Base-by-base conservation (phyloP, 1,284 basidiomycete genomes). In the Moniliella sp. region DNA sequence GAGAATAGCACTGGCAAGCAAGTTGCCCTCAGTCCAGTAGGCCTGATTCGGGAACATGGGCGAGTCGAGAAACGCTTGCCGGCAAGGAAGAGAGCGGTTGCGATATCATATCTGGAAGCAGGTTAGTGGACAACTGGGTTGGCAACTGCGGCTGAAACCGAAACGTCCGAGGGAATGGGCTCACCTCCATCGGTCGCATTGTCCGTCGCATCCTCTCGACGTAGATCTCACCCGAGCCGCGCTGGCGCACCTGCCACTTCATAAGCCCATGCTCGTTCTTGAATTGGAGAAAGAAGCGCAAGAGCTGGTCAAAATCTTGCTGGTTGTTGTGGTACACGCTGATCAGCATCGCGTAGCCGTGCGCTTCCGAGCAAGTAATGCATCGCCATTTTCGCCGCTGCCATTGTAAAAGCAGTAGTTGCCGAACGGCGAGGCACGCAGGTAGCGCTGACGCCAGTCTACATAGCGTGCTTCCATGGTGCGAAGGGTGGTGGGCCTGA, bases 291-390 rank as follows among this genome's bases (percentile, higher is more conserved):
- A 50, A 52, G 30, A 52, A 54, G 1, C 25, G 7, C 4, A 54
- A 30, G 2, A 54, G 41, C n/a, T 15, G 42, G 21, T 54, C 51
- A 12, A 54, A 46, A 21, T 54, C 51, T 4, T 31, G 11, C 10
- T 40, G 42, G 19, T n/a, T n/a, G n/a, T 3, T 10, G 11, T 1
- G 13, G 29, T 4, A 13, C 14, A 45, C 42, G 1, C 48, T 42
- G 34, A 51, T 54, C 15, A 54, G 37, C 48, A 54, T 54, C 0
- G 48, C 50, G 29, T 54, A 54, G n/a, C n/a, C 50, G 25, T 54
- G 50, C 11, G 50, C 50, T 30, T 54, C 50, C 3, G 48, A 51
- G 31, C 50, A 54, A 4, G 50, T 54, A n/a, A 54, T 4, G 50
- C 50, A 25, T 54, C 44, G 14, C 49, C n/a, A n/a, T n/a, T n/a